A percentile compares a stretch with the other conserved stretches of the same genome.
phyloP scores from a whole-genome alignment of 495 filamentous ascomycete species.

The Tuber indicum region DNA sequence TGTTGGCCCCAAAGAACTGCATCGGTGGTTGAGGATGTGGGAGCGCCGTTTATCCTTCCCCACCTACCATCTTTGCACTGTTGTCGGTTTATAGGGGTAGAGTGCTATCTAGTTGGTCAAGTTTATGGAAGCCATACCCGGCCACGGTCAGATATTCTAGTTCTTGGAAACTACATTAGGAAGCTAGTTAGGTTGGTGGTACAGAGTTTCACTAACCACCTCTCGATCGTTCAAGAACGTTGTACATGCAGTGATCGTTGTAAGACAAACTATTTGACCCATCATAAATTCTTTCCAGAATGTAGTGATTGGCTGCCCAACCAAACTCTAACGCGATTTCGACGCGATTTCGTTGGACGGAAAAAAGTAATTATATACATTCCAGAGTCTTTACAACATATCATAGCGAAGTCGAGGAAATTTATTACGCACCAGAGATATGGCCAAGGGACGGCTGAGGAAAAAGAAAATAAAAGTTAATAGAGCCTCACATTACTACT shows the following conservation, averaged over 20 bases:
- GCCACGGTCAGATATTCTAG: background rate
- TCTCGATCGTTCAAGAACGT: background rate
- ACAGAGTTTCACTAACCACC: slow-evolving; percentile 5
- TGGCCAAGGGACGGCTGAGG: background rate
- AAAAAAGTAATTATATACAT: background rate
- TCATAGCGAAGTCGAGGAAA: background rate
- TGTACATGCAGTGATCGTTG: slow-evolving; percentile 1
- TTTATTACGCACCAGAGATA: background rate
- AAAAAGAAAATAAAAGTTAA: background rate
- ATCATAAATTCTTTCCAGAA: background rate
- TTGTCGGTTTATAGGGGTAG: background rate
- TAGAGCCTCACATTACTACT: background rate
- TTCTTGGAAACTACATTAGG: background rate
- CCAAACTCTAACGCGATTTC: background rate
- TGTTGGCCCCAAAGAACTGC: background rate
- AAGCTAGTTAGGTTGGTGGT: background rate
- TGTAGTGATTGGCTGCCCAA: background rate
- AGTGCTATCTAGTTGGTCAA: background rate
- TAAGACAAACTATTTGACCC: slow-evolving; percentile 3
- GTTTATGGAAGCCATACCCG: background rate
- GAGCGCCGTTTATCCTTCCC: background rate
- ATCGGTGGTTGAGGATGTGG: background rate
- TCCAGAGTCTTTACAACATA: background rate
- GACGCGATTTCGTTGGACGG: background rate
- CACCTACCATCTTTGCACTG: background rate